phyloP scores from a whole-genome alignment of 2,329 filamentous ascomycete species.

The Westerdykella ornata region DNA sequence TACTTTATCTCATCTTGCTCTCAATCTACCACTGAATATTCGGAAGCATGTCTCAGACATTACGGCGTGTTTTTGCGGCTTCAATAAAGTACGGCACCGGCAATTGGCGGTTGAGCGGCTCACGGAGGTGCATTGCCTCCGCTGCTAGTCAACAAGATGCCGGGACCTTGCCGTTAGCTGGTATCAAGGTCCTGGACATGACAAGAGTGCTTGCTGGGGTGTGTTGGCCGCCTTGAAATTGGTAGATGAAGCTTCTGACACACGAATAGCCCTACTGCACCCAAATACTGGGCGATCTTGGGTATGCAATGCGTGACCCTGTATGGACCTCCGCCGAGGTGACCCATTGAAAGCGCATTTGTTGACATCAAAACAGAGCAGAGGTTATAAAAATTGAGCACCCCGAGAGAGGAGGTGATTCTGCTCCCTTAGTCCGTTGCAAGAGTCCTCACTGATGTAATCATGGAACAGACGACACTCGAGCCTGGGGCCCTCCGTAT shows the following conservation, averaged over 20 bases:
- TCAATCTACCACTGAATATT: not conserved
- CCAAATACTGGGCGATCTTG: slow-evolving; percentile 90
- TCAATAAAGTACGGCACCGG: slow-evolving; percentile 6
- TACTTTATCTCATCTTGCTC: too few species aligned
- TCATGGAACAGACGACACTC: slow-evolving; percentile 70
- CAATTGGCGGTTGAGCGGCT: slow-evolving; percentile 8
- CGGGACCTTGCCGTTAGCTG: slow-evolving; percentile 64
- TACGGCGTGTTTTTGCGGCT: not conserved
- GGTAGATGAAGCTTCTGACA: slow-evolving; percentile 16
- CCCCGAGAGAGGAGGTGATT: slow-evolving; percentile 47
- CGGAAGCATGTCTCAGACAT: not conserved
- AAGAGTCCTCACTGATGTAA: not conserved
- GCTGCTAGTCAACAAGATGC: slow-evolving; percentile 34
- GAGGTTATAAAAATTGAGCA: slow-evolving; percentile 98
- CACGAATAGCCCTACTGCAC: slow-evolving; percentile 79
- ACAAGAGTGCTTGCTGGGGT: slow-evolving; percentile 92
- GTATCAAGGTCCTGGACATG: slow-evolving; percentile 90
- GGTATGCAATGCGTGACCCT: slow-evolving; percentile 52
- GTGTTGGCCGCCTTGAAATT: slow-evolving; percentile 35
- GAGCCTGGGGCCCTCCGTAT: slow-evolving; percentile 94
- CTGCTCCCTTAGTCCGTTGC: not conserved
- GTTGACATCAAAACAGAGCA: slow-evolving; percentile 52
- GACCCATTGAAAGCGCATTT: slow-evolving; percentile 11
- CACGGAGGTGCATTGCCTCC: slow-evolving; percentile 39
- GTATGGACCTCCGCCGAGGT: slow-evolving; percentile 31